These are phyloP conservation scores for Grosmannia clavigera DNA, from an alignment of 2,329 filamentous ascomycete species.

Conservation along the genomic window DNA sequence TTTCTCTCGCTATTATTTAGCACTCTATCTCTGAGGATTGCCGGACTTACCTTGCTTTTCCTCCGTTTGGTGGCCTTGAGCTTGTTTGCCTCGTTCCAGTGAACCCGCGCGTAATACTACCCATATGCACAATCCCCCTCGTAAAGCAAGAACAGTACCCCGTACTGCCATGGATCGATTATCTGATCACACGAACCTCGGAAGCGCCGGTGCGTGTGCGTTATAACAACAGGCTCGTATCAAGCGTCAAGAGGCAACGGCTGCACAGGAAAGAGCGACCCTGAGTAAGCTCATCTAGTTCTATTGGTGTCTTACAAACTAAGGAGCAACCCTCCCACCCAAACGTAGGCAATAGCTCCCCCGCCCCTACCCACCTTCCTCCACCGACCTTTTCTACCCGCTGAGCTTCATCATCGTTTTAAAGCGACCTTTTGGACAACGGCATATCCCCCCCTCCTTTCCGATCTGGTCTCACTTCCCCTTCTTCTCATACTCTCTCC, in stretches of 20 bases:
- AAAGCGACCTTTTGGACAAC: neutral
- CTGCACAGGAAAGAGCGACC: neutral
- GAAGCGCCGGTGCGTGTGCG: neutral
- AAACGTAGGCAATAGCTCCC: neutral
- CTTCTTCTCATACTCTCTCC: neutral
- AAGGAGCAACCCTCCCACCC: neutral
- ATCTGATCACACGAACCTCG: neutral
- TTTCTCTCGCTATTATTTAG: neutral
- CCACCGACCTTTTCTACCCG: neutral
- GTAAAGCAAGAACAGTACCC: neutral
- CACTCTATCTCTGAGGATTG: neutral
- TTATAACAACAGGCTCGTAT: neutral
- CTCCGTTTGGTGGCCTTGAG: neutral
- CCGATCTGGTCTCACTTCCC: neutral
- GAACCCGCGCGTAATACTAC: neutral
- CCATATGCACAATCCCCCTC: neutral
- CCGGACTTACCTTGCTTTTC: neutral
- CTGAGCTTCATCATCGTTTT: slow-evolving; percentile 12
- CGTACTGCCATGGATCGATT: neutral
- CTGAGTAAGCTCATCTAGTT: slow-evolving; percentile 4
- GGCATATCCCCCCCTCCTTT: neutral
- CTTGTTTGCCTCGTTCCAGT: neutral
- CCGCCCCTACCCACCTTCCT: slow-evolving; percentile 4
- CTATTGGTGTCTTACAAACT: neutral
- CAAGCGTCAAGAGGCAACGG: neutral